Percentiles rank a stretch among this genome's conserved stretches.
These are phyloP conservation scores for Pleurostoma richardsiae DNA, from an alignment of 2,329 filamentous ascomycete species.

Conservation along the genomic window DNA sequence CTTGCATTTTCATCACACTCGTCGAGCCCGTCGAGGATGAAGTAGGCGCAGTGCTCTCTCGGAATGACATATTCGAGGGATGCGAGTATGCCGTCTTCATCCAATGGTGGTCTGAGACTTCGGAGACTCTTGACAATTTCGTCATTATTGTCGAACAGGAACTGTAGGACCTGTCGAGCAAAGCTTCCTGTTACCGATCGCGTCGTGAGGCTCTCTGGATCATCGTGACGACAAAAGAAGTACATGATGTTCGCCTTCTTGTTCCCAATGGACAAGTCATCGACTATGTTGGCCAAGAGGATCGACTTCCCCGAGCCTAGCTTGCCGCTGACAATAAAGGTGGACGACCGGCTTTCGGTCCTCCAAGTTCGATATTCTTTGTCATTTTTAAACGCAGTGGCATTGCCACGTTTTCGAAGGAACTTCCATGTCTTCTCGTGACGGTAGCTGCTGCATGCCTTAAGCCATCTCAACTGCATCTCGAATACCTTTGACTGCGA, in stretches of 20 bases:
- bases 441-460: slow-evolving; percentile 34
- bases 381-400: slow-evolving; percentile 14
- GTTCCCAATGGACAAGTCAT: slow-evolving; percentile 22
- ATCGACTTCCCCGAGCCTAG: slow-evolving; percentile 40
- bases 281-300: slow-evolving; percentile 35
- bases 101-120: no score
- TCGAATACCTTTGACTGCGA: background rate
- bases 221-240: slow-evolving; percentile 29
- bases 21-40: slow-evolving; percentile 27
- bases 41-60: background rate
- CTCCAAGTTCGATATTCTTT: slow-evolving; percentile 14
- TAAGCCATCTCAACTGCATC: slow-evolving; percentile 19
- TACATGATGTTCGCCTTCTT: slow-evolving; percentile 1
- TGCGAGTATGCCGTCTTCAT: no score
- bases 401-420: slow-evolving; percentile 29
- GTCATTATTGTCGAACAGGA: slow-evolving; percentile 4
- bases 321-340: slow-evolving; percentile 30
- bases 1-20: slow-evolving; percentile 13
- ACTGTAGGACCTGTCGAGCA: slow-evolving; percentile 26
- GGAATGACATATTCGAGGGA: no score
- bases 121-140: slow-evolving; percentile 12
- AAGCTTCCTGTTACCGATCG: slow-evolving; percentile 24
- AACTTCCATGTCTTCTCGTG: slow-evolving; percentile 34
- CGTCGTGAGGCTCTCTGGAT: slow-evolving; percentile 18
- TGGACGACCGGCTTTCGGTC: slow-evolving; percentile 4